Percentiles rank a stretch among this genome's conserved stretches.
Conservation (phyloP, 2,329 filamentous ascomycete genomes). For the Didymella glomerata region DNA sequence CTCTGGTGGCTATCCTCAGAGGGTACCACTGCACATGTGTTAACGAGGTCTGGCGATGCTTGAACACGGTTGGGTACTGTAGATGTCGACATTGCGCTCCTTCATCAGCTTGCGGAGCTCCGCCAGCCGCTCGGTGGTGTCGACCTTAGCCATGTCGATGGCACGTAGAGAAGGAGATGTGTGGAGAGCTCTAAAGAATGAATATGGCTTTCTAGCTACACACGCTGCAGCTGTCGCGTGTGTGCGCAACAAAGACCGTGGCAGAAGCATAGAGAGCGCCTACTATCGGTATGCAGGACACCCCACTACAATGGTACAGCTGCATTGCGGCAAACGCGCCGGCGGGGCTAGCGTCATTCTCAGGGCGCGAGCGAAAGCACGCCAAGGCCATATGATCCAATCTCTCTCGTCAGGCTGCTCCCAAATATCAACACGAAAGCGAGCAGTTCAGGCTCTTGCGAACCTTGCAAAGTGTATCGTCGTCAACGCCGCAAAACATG, state of each 20-base stretch:
- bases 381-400: conserved; percentile 16
- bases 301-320: conserved; percentile 30
- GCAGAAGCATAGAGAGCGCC: conserved; percentile 43
- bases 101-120: conserved; percentile 86
- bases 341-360: conserved; percentile 20
- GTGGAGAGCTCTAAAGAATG: conserved; percentile 41
- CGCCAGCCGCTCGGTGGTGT: conserved; percentile 79
- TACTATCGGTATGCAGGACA: conserved; percentile 32
- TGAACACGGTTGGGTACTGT: conserved; percentile 67
- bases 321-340: conserved; percentile 19
- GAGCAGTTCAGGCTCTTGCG: conserved; percentile 2
- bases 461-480: not conserved
- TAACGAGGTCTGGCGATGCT: conserved; percentile 47
- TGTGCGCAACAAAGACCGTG: conserved; percentile 42
- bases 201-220: conserved; percentile 34
- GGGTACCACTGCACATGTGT: conserved; percentile 75
- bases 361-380: conserved; percentile 9
- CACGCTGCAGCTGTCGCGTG: conserved; percentile 38
- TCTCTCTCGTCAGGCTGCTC: conserved; percentile 10
- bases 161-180: conserved; percentile 38
- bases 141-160: conserved; percentile 76
- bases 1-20: conserved; percentile 98
- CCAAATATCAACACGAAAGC: conserved; percentile 9
- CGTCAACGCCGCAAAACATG: conserved; percentile 15
- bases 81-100: conserved; percentile 85